Percentiles rank a stretch among this genome's conserved stretches.
Conservation (phyloP, 805 yeast species). For the Saccharomycopsis sp. region DNA sequence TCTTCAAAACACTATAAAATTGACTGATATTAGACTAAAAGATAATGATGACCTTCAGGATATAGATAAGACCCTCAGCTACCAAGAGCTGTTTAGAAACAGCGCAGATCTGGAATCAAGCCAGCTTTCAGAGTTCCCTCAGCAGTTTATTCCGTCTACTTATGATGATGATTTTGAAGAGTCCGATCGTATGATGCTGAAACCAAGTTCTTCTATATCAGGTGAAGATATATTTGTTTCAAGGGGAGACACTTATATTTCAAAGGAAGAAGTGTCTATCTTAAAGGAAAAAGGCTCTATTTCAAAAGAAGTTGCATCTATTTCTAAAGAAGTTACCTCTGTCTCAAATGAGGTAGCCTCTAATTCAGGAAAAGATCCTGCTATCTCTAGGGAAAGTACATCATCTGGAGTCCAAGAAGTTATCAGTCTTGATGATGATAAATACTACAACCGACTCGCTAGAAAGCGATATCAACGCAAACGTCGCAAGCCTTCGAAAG, state of each 20-base stretch:
- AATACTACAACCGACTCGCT: background rate
- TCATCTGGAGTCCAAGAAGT: background rate
- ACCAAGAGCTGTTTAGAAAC: background rate
- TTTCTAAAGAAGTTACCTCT: background rate
- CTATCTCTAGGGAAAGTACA: background rate
- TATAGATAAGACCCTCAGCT: background rate
- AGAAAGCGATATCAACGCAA: background rate
- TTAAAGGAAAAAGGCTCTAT: background rate
- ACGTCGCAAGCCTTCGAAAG: background rate
- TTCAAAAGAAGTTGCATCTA: background rate
- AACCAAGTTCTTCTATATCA: too few species aligned
- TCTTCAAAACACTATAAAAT: background rate
- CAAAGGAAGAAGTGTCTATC: background rate
- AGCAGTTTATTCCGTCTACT: background rate
- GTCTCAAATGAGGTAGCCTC: too few species aligned
- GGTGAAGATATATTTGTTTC: background rate
- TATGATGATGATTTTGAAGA: conserved; percentile 1
- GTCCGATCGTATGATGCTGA: too few species aligned
- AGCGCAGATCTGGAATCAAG: too few species aligned
- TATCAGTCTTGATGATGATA: background rate
- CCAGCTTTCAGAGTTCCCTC: background rate
- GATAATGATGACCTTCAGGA: background rate
- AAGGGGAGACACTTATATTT: background rate
- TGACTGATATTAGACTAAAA: background rate
- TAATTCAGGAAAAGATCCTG: background rate